phyloP scores from a whole-genome alignment of 306 rosid species.

The Vigna angularis region DNA sequence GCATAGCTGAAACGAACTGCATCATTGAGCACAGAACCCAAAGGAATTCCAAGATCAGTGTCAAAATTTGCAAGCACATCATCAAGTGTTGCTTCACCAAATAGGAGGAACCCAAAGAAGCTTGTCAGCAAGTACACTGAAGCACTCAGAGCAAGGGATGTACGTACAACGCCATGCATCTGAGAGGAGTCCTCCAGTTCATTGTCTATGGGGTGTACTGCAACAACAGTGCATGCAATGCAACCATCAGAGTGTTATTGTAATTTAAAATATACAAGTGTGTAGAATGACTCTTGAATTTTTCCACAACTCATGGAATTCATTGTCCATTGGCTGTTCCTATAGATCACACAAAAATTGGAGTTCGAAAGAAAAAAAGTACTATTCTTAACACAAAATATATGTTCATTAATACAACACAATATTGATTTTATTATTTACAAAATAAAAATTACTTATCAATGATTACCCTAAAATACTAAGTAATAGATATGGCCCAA shows the following conservation, averaged over 20 bases:
- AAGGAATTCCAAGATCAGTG: constrained; percentile 82
- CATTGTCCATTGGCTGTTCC: too few relatives aligned
- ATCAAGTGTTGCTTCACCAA: constrained; percentile 83
- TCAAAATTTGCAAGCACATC: constrained; percentile 95
- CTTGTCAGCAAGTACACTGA: constrained; percentile 84
- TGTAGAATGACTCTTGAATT: too few relatives aligned
- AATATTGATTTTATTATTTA: too few relatives aligned
- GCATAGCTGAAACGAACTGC: constrained; percentile 87
- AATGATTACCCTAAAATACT: too few relatives aligned
- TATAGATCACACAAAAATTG: too few relatives aligned
- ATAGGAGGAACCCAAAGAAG: constrained; percentile 89
- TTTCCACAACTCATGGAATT: too few relatives aligned
- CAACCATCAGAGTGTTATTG: not conserved
- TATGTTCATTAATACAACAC: too few relatives aligned
- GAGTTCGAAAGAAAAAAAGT: too few relatives aligned
- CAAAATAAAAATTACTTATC: too few relatives aligned
- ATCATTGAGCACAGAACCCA: constrained; percentile 70
- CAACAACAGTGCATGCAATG: constrained; percentile 45
- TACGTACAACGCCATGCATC: constrained; percentile 70
- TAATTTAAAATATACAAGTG: too few relatives aligned
- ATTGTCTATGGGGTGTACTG: constrained; percentile 86
- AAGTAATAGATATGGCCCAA: too few relatives aligned
- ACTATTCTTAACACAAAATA: too few relatives aligned
- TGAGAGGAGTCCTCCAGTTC: constrained; percentile 79
- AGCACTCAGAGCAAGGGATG: constrained; percentile 74